A percentile compares a stretch with the other conserved stretches of the same genome.
These are phyloP conservation scores for Xerocomus brunneocitrinus DNA, from an alignment of 768 basidiomycete species.

Conservation along the genomic window DNA sequence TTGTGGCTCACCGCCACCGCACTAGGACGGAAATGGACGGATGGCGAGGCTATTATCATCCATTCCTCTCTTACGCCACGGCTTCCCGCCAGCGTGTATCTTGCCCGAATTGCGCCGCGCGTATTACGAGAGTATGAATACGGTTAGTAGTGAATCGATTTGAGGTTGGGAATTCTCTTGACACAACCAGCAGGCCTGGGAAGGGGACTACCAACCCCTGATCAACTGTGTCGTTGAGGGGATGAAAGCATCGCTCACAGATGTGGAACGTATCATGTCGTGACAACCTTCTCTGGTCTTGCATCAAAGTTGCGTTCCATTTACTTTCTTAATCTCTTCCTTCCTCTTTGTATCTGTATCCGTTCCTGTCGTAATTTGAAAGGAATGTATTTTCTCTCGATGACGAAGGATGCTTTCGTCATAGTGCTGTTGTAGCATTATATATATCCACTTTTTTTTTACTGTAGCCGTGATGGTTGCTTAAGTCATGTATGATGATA, in stretches of 20 bases:
- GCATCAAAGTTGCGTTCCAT: not conserved
- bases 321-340: not conserved
- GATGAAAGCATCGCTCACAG: conserved; percentile 20
- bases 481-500: no score
- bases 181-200: conserved; percentile 25
- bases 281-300: not conserved
- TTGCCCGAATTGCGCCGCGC: conserved; percentile 18
- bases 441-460: not conserved
- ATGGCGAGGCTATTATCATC: conserved; percentile 33
- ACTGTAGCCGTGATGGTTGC: no score
- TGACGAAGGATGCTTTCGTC: not conserved
- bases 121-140: conserved; percentile 33
- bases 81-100: conserved; percentile 31
- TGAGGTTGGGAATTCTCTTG: not conserved
- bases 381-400: not conserved
- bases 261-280: conserved; percentile 30
- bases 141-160: conserved; percentile 14
- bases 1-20: not conserved
- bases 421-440: not conserved
- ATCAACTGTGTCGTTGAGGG: conserved; percentile 30
- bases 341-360: not conserved
- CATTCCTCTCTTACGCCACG: conserved; percentile 31
- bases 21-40: conserved; percentile 34
- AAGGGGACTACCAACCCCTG: conserved; percentile 31
- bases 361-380: not conserved